Base-by-base conservation (phyloP, 2,329 filamentous ascomycete species). In the Talaromyces funiculosus region DNA sequence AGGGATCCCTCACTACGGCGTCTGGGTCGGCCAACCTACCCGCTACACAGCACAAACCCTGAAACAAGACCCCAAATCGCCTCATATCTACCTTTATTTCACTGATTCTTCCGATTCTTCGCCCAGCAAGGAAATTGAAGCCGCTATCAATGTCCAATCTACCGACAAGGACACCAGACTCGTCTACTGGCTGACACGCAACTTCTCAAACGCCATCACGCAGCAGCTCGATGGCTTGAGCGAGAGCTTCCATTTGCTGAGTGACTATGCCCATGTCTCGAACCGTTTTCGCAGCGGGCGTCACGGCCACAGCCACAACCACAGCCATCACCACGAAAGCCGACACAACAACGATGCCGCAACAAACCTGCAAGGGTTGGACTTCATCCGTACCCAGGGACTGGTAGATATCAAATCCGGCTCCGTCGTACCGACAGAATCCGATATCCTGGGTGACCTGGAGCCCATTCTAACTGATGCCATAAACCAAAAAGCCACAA, bases 371-470 rank as follows among this genome's bases (percentile, higher is more conserved):
- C 61, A 67, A 60, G 66, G 65, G 3, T 43, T 67, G 24, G 63
- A 65, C 24, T 67, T 53, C 22, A 51, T 59, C 43, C 57, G 57
- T 35, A 59, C 57, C 14, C 22, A 53, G 35, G 57, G 56, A 4
- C 59, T 69, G 1, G n/a, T 69, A 29, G 51, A 66, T 9, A 58
- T 69, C 57, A 64, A 70, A 56, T 67, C 73, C 40, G 74, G 75
- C 59, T 43, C 59, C 22, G 61, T 67, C 9, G 57, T 69, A 18
- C 64, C 67, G 0, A 58, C 55, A 40, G 63, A 64, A 40, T 57
- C 58, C 80, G 66, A 76, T 71, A 43, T 82, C 70, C 64, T 76
- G 35, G 69, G 72, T 53, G 62, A 73, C 20, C 63, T 77, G 37
- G 65, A 68, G 47, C 73, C 73, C 3, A 71, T 76, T 57, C 60